Base-by-base conservation (phyloP, 805 yeast species). In the Candida endomychidarum region DNA sequence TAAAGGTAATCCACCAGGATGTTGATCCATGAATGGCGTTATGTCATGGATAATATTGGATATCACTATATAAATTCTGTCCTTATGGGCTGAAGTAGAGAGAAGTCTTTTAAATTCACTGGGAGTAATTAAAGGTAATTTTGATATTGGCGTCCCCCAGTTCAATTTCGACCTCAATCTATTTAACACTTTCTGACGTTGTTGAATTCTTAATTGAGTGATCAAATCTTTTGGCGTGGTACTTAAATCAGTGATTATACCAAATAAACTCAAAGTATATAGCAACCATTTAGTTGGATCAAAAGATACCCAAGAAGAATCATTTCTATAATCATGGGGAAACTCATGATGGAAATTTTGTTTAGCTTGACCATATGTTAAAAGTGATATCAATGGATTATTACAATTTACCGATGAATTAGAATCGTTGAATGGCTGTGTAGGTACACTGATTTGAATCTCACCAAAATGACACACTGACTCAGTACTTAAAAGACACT, bases 331-430 rank as follows among this genome's bases (percentile, higher is more conserved):
- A 63, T 90, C 97, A 48, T 84, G 81, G 5, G 96, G 96, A 62
- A 90, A 90, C 65, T 88, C 96, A 66, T 91, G 96, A 66, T 90
- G 98, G 67, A 85, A 91, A 65, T 89, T 90, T 61, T 88, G 95
- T 63, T 80, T 80, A 4, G 95, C 91, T 64, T 90, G 96, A 9
- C 98, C 98, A 56, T 84, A 80, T 0, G 96, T 83, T 11, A 86
- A 69, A 11, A 79, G 56, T 16, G 81, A 80, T 18, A 81, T 74
- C 34, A 78, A 58, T 12, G 81, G 78, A 56, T 69, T 69, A 37
- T 56, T 51, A 73, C 88, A 70, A 78, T 86, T 56, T 76, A 74
- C 51, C 80, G 91, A 43, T n/a, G 95, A 78, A 52, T 84, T 83
- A 33, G 79, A 76, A 50, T 69, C 75, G 47, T 59, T 69, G 48